Base-by-base conservation (phyloP, 2,329 filamentous ascomycete species). In the Rachicladosporium sp. region DNA sequence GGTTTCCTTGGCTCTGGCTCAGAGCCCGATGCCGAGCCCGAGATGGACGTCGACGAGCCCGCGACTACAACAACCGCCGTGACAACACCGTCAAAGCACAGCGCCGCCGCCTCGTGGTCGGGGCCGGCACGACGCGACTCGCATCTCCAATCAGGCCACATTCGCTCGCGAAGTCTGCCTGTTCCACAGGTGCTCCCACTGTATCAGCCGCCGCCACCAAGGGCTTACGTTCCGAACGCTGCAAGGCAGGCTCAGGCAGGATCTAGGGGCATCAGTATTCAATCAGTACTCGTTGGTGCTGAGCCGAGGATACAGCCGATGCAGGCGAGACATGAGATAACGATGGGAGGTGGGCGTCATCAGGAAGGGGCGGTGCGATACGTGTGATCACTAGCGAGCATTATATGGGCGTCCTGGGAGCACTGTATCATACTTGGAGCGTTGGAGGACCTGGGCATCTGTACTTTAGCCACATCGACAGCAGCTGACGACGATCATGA, bases 1-100 rank as follows among this genome's bases (percentile, higher is more conserved):
- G 79, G 76, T 55, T 74, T 82, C 65, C 56, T 63, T 33, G 50
- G 46, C 53, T 69, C 66, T 54, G 40, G 40, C 36, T 42, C 40
- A 29, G 40, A 42, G 31, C 39, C 39, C 37, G 67, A 70, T 56
- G 60, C 52, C 48, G 57, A 60, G 23, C 58, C 62, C 60, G 66
- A 69, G 53, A 60, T 53, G 49, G 57, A 60, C 44, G 50, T 47
- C 50, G 40, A 41, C 32, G 46, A 47, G 38, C 43, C 46, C 19
- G 41, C 36, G 33, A 42, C 46, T 33, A 43, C 46, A 33, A 40
- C 30, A 6, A 4, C 23, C 2, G 4, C 23, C 23, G 8, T 27
- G 15, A 50, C 47, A 38, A 33, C 33, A 29, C n/a, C n/a, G n/a
- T n/a, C n/a, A n/a, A 40, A 19, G 27, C 36, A 44, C 11, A 38